Base-by-base conservation (phyloP, 2,329 filamentous ascomycete genomes). In the Grosmannia huntii region DNA sequence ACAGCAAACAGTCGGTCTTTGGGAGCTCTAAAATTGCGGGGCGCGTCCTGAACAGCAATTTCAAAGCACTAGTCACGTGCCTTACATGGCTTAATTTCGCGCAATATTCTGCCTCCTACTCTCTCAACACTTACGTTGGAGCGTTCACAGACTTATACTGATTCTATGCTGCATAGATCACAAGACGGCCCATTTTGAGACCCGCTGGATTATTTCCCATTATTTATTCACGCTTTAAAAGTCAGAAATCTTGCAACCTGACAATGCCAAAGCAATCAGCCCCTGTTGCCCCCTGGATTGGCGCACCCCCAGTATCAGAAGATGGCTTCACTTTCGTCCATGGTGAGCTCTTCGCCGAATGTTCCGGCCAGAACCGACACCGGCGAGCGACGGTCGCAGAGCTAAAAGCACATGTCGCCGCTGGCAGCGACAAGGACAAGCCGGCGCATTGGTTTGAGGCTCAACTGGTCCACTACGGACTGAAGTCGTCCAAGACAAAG, bases 371-470 rank as follows among this genome's bases (percentile, higher is more conserved):
- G 31, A 74, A 76, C 54, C 71, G 69, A 2, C 76, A 80, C 62
- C 71, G 73, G 1, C 76, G 76, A 4, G 75, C 74, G 0, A 72
- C 72, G 1, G 36, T 68, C 3, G 63, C 69, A 0, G 76, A 80
- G 62, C 70, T 81, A 5, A 70, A 72, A 60, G 66, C 71, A 2
- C 70, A 76, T 53, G 76, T 79, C 61, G 73, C 76, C 56, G 4
- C 33, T 51, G 61, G 66, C 6, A 71, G 70, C 46, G 70, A 62
- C 44, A 68, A 70, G 28, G 79, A 84, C 63, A 75, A 75, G 50
- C 75, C 80, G 0, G 80, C 73, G 1, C 80, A 84, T 62, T 86
- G 78, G 77, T 85, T 82, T 59, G 76, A 82, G 61, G 81, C 82
- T 0, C 81, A 86, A 61, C 73, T 85, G 12, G 68, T 82, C 4